phyloP scores from a whole-genome alignment of 495 filamentous ascomycete genomes.

The Tuber melanosporum region DNA sequence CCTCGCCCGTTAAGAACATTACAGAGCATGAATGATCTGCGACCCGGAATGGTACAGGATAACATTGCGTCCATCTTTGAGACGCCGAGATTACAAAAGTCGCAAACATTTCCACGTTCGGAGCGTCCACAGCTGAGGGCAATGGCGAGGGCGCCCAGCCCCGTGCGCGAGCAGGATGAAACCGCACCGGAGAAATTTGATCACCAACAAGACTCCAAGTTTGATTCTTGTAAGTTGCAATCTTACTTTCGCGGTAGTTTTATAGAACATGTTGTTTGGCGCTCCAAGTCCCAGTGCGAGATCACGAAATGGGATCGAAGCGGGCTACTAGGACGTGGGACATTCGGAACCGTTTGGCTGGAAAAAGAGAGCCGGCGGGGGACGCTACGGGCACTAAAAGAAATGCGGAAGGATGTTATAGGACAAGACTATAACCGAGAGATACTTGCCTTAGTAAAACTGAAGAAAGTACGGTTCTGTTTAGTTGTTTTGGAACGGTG shows the following conservation, averaged over 20 bases:
- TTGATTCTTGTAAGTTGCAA: constrained; percentile 1
- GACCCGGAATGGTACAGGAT: not conserved
- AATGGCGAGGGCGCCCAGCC: not conserved
- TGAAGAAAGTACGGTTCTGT: constrained; percentile 6
- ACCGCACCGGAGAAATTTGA: not conserved
- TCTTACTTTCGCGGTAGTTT: not conserved
- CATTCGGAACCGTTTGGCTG: constrained; percentile 1
- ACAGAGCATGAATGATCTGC: not conserved
- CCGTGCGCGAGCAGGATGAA: not conserved
- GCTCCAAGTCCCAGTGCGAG: not conserved
- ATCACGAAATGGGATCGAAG: constrained; percentile 5
- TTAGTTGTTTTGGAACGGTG: not conserved
- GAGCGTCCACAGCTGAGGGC: not conserved
- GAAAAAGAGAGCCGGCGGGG: not conserved
- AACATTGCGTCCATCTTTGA: not conserved
- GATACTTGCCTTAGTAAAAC: not conserved
- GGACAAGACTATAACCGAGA: not conserved
- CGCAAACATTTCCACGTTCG: not conserved
- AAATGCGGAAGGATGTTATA: not conserved
- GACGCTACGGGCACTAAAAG: constrained; percentile 2
- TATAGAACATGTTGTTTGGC: not conserved
- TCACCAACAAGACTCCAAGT: not conserved
- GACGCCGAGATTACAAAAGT: not conserved
- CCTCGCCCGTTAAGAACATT: not conserved
- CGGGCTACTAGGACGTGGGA: not conserved